A percentile compares a stretch with the other conserved stretches of the same genome.
phyloP scores from a whole-genome alignment of 495 filamentous ascomycete genomes.

The Penicillium bovifimosum region DNA sequence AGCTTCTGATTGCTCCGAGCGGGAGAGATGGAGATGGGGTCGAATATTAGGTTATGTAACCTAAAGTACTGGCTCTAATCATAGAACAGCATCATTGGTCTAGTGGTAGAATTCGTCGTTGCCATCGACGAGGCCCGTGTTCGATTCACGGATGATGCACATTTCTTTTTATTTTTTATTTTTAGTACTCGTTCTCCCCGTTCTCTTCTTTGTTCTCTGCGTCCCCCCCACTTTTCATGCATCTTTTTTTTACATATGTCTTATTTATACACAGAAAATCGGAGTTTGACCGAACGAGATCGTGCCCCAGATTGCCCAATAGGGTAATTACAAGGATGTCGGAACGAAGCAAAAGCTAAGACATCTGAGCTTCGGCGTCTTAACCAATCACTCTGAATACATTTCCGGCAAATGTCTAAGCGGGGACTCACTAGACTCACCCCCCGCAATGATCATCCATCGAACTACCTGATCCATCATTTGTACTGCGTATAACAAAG shows the following conservation, averaged over 20 bases:
- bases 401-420: not conserved
- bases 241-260: too few species aligned
- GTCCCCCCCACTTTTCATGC: too few species aligned
- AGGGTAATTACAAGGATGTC: not conserved
- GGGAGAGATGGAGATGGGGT: not conserved
- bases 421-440: not conserved
- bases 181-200: not conserved
- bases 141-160: constrained; percentile 55
- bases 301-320: not conserved
- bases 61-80: not conserved
- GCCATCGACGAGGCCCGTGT: constrained; percentile 56
- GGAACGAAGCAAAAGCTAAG: too few species aligned
- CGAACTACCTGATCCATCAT: too few species aligned
- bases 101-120: constrained; percentile 58
- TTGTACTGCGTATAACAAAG: too few species aligned
- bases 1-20: constrained; percentile 14
- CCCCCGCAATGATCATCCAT: too few species aligned
- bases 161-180: constrained; percentile 21
- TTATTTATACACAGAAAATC: too few species aligned
- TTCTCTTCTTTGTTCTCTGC: not conserved
- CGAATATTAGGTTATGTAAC: not conserved
- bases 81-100: constrained; percentile 47
- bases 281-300: too few species aligned
- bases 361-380: not conserved
- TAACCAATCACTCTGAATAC: not conserved